These are phyloP conservation scores for Sporothrix humicola DNA, from an alignment of 2,329 filamentous ascomycete genomes.

Conservation along the genomic window DNA sequence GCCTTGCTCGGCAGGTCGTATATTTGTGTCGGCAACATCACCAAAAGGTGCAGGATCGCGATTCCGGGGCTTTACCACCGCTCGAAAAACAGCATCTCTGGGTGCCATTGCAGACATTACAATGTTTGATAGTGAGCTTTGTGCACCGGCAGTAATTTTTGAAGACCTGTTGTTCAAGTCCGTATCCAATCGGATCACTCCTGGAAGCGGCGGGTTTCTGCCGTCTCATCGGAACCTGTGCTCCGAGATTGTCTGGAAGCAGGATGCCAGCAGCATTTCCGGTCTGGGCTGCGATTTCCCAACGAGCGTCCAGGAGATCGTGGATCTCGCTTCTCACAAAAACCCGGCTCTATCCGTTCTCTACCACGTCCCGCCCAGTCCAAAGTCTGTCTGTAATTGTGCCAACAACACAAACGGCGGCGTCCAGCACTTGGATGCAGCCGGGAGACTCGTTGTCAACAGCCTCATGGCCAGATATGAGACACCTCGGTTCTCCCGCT, in stretches of 20 bases:
- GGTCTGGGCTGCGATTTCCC: conserved; percentile 19
- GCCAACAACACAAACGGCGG: not conserved
- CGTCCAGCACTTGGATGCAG: conserved; percentile 37
- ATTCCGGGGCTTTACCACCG: conserved; percentile 53
- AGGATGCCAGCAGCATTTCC: conserved; percentile 45
- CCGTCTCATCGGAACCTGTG: conserved; percentile 57
- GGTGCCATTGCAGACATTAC: conserved; percentile 52
- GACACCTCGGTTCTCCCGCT: conserved; percentile 46
- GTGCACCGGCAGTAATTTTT: conserved; percentile 49
- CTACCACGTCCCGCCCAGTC: conserved; percentile 39
- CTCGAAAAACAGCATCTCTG: conserved; percentile 44
- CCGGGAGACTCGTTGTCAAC: conserved; percentile 41
- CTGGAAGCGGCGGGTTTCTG: conserved; percentile 48
- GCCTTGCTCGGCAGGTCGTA: conserved; percentile 52
- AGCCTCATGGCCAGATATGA: conserved; percentile 39
- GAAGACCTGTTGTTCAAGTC: conserved; percentile 54
- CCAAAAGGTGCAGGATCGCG: conserved; percentile 43
- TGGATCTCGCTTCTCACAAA: conserved; percentile 49
- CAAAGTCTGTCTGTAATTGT: not conserved
- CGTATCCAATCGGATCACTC: conserved; percentile 43
- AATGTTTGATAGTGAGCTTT: conserved; percentile 49
- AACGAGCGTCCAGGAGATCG: conserved; percentile 40
- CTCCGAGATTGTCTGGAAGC: conserved; percentile 56
- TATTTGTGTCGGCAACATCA: conserved; percentile 54
- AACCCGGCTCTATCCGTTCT: conserved; percentile 49